These are phyloP conservation scores for Gaertneriomyces sp. DNA, from an alignment of 192 early-diverging fungal species.

Conservation along the genomic window DNA sequence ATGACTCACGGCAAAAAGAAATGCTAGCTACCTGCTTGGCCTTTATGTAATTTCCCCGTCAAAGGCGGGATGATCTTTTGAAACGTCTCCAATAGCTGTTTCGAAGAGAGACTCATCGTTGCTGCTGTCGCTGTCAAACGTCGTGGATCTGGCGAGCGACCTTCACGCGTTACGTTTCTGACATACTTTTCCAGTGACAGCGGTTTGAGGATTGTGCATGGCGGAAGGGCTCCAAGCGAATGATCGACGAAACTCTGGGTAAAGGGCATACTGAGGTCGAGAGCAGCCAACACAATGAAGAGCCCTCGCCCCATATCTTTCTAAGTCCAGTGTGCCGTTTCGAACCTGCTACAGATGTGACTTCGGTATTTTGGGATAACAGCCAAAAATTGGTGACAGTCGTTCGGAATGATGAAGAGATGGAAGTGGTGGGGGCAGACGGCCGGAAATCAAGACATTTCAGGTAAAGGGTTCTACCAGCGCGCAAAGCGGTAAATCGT, in stretches of 20 bases:
- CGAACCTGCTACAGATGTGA: constrained; percentile 5
- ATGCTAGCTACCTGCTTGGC: constrained; percentile 64
- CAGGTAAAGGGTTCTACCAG: not conserved
- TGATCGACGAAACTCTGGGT: too few relatives aligned
- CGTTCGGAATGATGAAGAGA: constrained; percentile 3
- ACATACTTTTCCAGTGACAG: too few relatives aligned
- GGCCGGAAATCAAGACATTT: not conserved
- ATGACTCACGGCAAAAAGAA: not conserved
- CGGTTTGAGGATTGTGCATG: too few relatives aligned
- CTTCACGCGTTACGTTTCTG: too few relatives aligned
- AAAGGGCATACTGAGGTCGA: too few relatives aligned
- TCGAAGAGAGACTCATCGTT: too few relatives aligned
- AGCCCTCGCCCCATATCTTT: not conserved
- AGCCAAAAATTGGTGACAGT: not conserved
- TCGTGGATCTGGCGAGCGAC: too few relatives aligned
- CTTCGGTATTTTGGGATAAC: not conserved
- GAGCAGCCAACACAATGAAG: too few relatives aligned
- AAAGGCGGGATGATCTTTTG: constrained; percentile 59
- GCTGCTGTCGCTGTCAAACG: too few relatives aligned
- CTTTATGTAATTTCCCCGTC: constrained; percentile 63
- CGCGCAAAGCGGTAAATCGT: too few relatives aligned
- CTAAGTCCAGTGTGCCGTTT: not conserved
- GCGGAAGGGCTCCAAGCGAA: too few relatives aligned
- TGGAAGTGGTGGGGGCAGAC: not conserved
- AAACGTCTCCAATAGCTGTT: constrained; percentile 11